phyloP scores from a whole-genome alignment of 176 grass and related monocot species.

The Alloteropsis semialata region DNA sequence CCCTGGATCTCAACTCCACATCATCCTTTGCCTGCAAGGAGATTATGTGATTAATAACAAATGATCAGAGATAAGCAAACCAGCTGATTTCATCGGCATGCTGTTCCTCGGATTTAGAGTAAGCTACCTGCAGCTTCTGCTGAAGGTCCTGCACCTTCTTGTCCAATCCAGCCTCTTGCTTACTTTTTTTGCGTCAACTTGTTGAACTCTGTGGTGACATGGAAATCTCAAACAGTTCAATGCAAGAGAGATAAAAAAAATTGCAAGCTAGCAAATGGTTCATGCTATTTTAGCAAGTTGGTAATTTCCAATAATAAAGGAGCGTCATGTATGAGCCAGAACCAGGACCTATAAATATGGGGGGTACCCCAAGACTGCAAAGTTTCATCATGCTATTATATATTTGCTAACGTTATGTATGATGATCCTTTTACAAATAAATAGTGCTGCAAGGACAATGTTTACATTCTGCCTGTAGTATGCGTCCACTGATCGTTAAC shows the following conservation, averaged over 20 bases:
- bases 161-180: constrained; percentile 62
- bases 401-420: neutral
- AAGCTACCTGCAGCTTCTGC: constrained; percentile 59
- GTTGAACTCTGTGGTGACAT: constrained; percentile 54
- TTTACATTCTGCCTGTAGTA: constrained; percentile 54
- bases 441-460: neutral
- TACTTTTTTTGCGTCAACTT: constrained; percentile 59
- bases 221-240: constrained; percentile 25
- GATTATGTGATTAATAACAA: constrained; percentile 18
- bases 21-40: constrained; percentile 52
- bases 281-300: too few species aligned
- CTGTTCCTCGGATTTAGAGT: constrained; percentile 39
- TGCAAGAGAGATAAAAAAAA: too few species aligned
- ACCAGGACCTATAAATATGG: too few species aligned
- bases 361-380: neutral
- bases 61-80: constrained; percentile 13
- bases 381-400: neutral
- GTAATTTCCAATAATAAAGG: too few species aligned
- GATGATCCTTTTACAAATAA: neutral
- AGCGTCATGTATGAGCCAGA: too few species aligned
- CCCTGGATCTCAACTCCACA: constrained; percentile 48
- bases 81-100: neutral
- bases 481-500: constrained; percentile 28
- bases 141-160: constrained; percentile 80
- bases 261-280: neutral